A percentile compares a stretch with the other conserved stretches of the same genome.
Conservation (phyloP, 257 asterid genomes). For the Anisodus tanguticus region DNA sequence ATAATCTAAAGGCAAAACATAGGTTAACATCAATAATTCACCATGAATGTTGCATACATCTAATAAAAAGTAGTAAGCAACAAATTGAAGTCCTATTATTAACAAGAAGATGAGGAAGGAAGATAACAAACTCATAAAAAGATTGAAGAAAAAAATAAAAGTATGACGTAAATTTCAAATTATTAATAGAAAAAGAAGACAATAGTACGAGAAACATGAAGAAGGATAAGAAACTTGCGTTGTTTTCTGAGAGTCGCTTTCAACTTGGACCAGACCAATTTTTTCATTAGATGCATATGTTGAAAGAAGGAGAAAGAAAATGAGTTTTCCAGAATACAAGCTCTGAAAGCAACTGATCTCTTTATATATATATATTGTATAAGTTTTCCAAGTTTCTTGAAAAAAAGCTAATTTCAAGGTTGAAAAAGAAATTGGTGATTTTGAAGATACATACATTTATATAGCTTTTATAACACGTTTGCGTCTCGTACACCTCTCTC, state of each 20-base stretch:
- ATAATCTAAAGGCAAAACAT: too few species aligned
- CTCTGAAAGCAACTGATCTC: slow-evolving; percentile 5
- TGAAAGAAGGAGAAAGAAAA: background rate
- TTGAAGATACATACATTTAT: slow-evolving; percentile 14
- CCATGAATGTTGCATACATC: background rate
- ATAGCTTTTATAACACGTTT: slow-evolving; percentile 28
- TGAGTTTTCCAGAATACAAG: background rate
- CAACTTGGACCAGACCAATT: slow-evolving; percentile 39
- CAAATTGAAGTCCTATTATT: background rate
- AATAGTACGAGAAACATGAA: background rate
- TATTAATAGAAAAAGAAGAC: background rate
- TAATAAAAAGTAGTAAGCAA: background rate
- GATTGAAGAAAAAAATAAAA: background rate
- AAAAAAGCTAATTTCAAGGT: background rate
- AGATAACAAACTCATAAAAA: background rate
- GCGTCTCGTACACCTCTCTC: slow-evolving; percentile 46
- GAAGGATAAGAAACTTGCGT: slow-evolving; percentile 41
- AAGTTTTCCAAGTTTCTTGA: background rate
- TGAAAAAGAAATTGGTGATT: slow-evolving; percentile 22
- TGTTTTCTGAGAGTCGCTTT: slow-evolving; percentile 36
- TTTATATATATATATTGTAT: slow-evolving; percentile 24
- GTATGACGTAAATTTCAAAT: background rate
- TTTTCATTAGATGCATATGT: slow-evolving; percentile 34
- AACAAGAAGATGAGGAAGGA: background rate
- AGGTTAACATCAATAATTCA: background rate